Percentiles rank a stretch among this genome's conserved stretches.
These are phyloP conservation scores for Penicillium mononematosum DNA, from an alignment of 495 filamentous ascomycete genomes.

Conservation along the genomic window DNA sequence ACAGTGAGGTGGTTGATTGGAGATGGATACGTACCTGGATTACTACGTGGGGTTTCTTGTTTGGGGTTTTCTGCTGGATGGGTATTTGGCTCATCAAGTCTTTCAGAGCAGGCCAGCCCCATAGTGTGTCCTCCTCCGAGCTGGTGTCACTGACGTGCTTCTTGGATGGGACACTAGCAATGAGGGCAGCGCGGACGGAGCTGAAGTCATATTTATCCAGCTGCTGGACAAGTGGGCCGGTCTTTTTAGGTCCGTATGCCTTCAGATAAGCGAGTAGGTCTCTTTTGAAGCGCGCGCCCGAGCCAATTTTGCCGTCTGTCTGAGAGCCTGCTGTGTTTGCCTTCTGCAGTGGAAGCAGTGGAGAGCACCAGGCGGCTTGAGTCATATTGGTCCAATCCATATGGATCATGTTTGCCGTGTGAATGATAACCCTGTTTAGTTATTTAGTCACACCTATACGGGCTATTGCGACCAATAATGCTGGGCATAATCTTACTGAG, in stretches of 20 bases:
- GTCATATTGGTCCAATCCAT: conserved; percentile 87
- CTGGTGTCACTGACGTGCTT: conserved; percentile 44
- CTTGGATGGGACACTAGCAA: conserved; percentile 73
- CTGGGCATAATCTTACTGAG: conserved; percentile 50
- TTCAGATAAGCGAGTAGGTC: conserved; percentile 73
- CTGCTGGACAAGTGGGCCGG: conserved; percentile 51
- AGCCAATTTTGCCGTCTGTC: conserved; percentile 42
- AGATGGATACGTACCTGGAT: conserved; percentile 50
- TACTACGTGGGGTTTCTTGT: conserved; percentile 55
- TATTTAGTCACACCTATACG: neutral
- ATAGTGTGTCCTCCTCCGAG: conserved; percentile 50
- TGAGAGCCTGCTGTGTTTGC: conserved; percentile 11
- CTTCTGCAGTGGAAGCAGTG: conserved; percentile 57
- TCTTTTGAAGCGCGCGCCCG: conserved; percentile 68
- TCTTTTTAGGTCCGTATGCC: conserved; percentile 61
- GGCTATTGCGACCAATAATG: neutral
- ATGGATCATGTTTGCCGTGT: conserved; percentile 86
- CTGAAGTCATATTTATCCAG: conserved; percentile 69
- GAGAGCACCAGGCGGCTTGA: conserved; percentile 81
- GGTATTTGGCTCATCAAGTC: conserved; percentile 56
- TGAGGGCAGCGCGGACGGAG: conserved; percentile 64
- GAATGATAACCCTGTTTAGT: conserved; percentile 61
- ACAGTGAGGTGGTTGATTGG: neutral
- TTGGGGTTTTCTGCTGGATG: conserved; percentile 8
- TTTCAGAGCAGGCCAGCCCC: conserved; percentile 73